A percentile compares a stretch with the other conserved stretches of the same genome.
Evolutionary conservation across 768 basidiomycete species (phyloP).

Genomic region (Tulasnella sp.): DNA sequence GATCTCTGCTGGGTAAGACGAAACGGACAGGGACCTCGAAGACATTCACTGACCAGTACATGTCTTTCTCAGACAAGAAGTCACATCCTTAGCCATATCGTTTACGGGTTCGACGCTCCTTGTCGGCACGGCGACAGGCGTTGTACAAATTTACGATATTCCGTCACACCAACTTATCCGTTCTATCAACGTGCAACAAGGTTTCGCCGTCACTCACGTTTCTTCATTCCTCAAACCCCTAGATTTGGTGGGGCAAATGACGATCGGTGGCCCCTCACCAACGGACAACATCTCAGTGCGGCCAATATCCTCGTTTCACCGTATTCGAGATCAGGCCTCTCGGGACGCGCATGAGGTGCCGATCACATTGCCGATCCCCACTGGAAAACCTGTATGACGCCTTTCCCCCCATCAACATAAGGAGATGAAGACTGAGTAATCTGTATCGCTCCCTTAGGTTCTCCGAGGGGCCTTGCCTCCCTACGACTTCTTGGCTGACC

Average conservation of each 20-base stretch:
- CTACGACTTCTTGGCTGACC: slow-evolving; percentile 44
- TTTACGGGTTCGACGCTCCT: slow-evolving; percentile 72
- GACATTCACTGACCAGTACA: not conserved
- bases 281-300: slow-evolving; percentile 64
- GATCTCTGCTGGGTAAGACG: slow-evolving; percentile 63
- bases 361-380: slow-evolving; percentile 54
- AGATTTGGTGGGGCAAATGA: slow-evolving; percentile 80
- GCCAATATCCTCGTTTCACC: slow-evolving; percentile 65
- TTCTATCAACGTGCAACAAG: slow-evolving; percentile 63
- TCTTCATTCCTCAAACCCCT: slow-evolving; percentile 78
- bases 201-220: slow-evolving; percentile 63
- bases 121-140: slow-evolving; percentile 70
- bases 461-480: not conserved
- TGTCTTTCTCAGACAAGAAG: slow-evolving; percentile 53
- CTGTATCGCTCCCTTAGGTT: not conserved
- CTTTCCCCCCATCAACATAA: no score
- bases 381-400: slow-evolving; percentile 16
- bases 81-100: slow-evolving; percentile 73
- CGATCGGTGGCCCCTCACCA: slow-evolving; percentile 43
- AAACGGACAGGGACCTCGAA: not conserved
- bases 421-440: not conserved
- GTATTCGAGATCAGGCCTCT: slow-evolving; percentile 62
- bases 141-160: slow-evolving; percentile 78
- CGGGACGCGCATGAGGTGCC: slow-evolving; percentile 68
- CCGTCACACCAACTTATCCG: slow-evolving; percentile 87